Evolutionary conservation across 371 early-diverging fungal species (phyloP), one percentile per base, ranked within the genome.

Genomic region (Lichtheimia ramosa): DNA sequence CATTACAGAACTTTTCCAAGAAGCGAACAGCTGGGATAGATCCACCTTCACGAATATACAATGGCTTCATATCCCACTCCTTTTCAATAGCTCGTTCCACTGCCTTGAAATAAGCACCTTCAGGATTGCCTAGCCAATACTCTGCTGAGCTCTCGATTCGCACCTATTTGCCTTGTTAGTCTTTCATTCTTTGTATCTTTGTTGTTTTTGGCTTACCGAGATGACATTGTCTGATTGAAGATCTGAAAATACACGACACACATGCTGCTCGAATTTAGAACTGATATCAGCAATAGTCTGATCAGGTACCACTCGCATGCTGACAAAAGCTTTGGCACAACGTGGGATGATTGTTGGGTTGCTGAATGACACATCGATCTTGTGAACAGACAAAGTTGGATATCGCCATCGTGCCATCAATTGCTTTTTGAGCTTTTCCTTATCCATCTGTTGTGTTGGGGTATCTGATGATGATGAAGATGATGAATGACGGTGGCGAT

Each of bases 21-120:
- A 88, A 92, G 7, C 89, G 87, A 18, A 93, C 87, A 1, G 92
- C 91, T 0, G 92, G 90, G 51, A 92, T 92, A 2, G 92, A 92
- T 0, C 93, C 93, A 51, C 93, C 93, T 61, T 93, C 93, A 25
- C 93, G 82, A 55, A 93, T 90, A 54, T 69, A 85, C 24, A 81
- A 53, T 14, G 83, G 86, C 42, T 83, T 79, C 18, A 74, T 66
- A 3, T 84, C 81, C 88, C 88, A 89, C 61, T 84, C 87, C 52
- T 85, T 63, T 49, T 83, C 77, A 70, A 93, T 85, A 5, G 89
- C 91, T 23, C 74, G 50, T 57, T 86, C 86, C 0, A 89, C 86
- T 0, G 86, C 83, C 63, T 85, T 83, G 61, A 88, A 93, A 61
- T 85, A 91, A 24, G 80, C 67, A 56, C 83, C 81, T 16, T 77